phyloP scores from a whole-genome alignment of 208 protist species.

The Jaenimonas drosophilae region DNA sequence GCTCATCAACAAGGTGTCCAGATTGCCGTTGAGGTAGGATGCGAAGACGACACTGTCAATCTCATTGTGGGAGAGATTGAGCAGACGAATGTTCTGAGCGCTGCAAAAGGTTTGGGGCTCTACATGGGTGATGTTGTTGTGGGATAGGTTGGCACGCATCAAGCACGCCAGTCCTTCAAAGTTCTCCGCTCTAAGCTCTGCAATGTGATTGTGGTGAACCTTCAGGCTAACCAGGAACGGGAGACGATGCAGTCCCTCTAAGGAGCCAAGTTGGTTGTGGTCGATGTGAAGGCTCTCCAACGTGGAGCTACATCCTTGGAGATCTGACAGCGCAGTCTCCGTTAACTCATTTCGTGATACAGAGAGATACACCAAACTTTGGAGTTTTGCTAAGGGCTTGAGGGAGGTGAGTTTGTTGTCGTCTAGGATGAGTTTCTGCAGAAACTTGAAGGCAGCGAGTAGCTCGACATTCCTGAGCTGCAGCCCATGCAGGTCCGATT shows the following conservation, averaged over 20 bases:
- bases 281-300: slow-evolving; percentile 57
- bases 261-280: slow-evolving; percentile 37
- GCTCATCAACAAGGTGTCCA: slow-evolving; percentile 46
- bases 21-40: slow-evolving; percentile 23
- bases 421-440: slow-evolving; percentile 60
- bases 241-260: slow-evolving; percentile 36
- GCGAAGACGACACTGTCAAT: slow-evolving; percentile 33
- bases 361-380: slow-evolving; percentile 51
- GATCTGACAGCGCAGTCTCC: slow-evolving; percentile 33
- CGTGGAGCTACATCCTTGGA: slow-evolving; percentile 18
- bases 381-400: slow-evolving; percentile 26
- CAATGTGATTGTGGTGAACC: slow-evolving; percentile 34
- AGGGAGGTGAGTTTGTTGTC: slow-evolving; percentile 53
- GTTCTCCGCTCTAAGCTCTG: slow-evolving; percentile 12
- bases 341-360: slow-evolving; percentile 42
- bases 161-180: slow-evolving; percentile 18
- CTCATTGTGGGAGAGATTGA: slow-evolving; percentile 56
- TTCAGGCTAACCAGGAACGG: slow-evolving; percentile 53
- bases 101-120: slow-evolving; percentile 36
- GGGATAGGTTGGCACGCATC: slow-evolving; percentile 25
- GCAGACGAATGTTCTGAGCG: slow-evolving; percentile 21
- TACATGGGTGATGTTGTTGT: slow-evolving; percentile 35
- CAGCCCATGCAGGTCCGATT: slow-evolving; percentile 14
- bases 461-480: slow-evolving; percentile 23
- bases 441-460: slow-evolving; percentile 31